phyloP scores from a whole-genome alignment of 2,329 filamentous ascomycete species.

The Simplicillium sp. region DNA sequence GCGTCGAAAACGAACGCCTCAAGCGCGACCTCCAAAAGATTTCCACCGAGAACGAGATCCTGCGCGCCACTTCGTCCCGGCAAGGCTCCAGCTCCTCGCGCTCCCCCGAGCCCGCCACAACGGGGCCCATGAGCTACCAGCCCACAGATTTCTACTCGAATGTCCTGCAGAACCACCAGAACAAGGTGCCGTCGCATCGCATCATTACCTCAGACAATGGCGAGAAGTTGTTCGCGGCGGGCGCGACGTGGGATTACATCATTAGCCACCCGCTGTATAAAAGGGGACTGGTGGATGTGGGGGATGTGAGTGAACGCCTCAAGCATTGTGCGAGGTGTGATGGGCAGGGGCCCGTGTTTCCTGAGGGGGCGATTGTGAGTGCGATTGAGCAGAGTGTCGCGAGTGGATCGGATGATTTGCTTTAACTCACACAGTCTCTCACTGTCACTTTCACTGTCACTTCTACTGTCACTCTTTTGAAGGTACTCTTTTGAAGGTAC shows the following conservation, averaged over 20 bases:
- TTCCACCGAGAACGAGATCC: conserved; percentile 84
- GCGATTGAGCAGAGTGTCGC: conserved; percentile 74
- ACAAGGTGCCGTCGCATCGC: conserved; percentile 58
- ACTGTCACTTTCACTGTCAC: background rate
- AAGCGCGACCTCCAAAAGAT: conserved; percentile 77
- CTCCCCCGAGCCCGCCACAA: conserved; percentile 36
- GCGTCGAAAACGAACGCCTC: conserved; percentile 77
- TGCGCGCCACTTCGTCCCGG: conserved; percentile 62
- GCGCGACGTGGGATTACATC: conserved; percentile 84
- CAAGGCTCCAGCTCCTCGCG: conserved; percentile 26
- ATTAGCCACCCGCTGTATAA: conserved; percentile 70
- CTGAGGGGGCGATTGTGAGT: conserved; percentile 60
- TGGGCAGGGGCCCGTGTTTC: conserved; percentile 80
- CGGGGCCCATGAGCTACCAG: conserved; percentile 61
- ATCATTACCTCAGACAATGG: conserved; percentile 57
- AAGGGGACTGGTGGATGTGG: conserved; percentile 71
- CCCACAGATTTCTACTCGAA: conserved; percentile 64
- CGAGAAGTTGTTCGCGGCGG: conserved; percentile 61
- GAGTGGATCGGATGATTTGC: conserved; percentile 67
- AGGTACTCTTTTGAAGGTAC: too few relatives aligned
- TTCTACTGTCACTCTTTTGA: too few relatives aligned
- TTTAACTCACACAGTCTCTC: conserved; percentile 17
- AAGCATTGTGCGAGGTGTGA: conserved; percentile 72
- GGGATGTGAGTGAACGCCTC: conserved; percentile 68
- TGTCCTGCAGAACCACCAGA: conserved; percentile 50